Percentiles rank a stretch among this genome's conserved stretches.
Conservation (phyloP, 371 early-diverging fungal genomes). For the Blakeslea trispora region DNA sequence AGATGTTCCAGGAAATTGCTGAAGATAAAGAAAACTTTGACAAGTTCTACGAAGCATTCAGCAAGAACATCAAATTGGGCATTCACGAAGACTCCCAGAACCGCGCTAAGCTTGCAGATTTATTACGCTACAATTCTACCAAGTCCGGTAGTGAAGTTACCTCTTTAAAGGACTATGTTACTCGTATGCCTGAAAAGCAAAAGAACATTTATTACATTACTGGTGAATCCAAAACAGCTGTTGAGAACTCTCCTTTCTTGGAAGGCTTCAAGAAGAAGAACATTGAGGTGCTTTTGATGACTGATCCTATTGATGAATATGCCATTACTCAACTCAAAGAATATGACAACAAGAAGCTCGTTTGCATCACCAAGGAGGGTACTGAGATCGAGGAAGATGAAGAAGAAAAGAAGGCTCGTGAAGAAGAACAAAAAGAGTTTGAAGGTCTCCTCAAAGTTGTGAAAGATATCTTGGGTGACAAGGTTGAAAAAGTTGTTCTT, state of each 20-base stretch:
- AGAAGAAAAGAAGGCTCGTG: slow-evolving; percentile 87
- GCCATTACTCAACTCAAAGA: slow-evolving; percentile 96
- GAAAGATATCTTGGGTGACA: slow-evolving; percentile 92
- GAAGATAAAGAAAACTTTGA: slow-evolving; percentile 72
- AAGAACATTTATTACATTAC: slow-evolving; percentile 97
- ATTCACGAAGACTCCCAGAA: slow-evolving; percentile 68
- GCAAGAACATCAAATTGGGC: slow-evolving; percentile 75
- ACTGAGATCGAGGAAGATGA: slow-evolving; percentile 97
- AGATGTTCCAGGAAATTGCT: slow-evolving; percentile 70
- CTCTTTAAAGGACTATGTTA: slow-evolving; percentile 77
- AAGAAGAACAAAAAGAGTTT: slow-evolving; percentile 84
- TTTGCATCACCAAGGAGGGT: slow-evolving; percentile 98
- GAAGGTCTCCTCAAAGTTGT: slow-evolving; percentile 81
- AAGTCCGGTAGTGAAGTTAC: slow-evolving; percentile 60
- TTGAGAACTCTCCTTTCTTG: slow-evolving; percentile 97
- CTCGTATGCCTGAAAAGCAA: slow-evolving; percentile 77
- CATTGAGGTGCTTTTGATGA: slow-evolving; percentile 95
- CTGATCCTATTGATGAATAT: slow-evolving; percentile 97
- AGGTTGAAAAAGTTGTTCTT: slow-evolving; percentile 96
- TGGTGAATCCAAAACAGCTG: slow-evolving; percentile 91
- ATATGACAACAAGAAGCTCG: slow-evolving; percentile 97
- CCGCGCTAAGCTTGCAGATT: slow-evolving; percentile 65
- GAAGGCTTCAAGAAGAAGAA: slow-evolving; percentile 98
- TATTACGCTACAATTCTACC: slow-evolving; percentile 73
- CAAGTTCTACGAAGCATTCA: slow-evolving; percentile 71